Evolutionary conservation across 441 rosid genomes (phyloP).

Genomic region (Daphne laureola): DNA sequence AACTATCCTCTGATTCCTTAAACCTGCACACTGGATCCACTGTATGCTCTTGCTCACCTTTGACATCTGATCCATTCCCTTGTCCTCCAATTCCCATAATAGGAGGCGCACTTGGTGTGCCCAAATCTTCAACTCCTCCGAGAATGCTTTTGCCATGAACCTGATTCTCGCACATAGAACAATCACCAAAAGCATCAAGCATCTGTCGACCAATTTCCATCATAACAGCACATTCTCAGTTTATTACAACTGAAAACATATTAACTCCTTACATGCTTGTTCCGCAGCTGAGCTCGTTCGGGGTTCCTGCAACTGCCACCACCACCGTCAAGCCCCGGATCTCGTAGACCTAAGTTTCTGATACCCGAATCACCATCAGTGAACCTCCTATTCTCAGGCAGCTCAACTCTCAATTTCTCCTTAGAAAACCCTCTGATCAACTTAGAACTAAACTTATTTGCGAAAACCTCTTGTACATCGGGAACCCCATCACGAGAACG

Average conservation of each 20-base stretch:
- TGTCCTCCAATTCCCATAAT: conserved; percentile 50
- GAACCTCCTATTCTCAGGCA: conserved; percentile 57
- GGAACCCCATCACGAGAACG: too few relatives aligned
- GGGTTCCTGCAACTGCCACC: conserved; percentile 32
- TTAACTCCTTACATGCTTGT: conserved; percentile 24
- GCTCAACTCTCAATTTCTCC: conserved; percentile 62
- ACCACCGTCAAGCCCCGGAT: conserved; percentile 29
- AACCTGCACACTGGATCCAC: conserved; percentile 24
- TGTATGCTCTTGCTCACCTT: conserved; percentile 28
- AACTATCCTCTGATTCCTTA: conserved; percentile 21
- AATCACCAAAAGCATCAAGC: conserved; percentile 1
- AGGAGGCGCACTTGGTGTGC: conserved; percentile 96
- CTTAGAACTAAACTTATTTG: conserved; percentile 21
- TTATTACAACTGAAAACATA: not conserved
- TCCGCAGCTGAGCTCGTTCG: conserved; percentile 39
- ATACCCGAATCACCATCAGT: conserved; percentile 41
- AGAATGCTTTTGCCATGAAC: conserved; percentile 16
- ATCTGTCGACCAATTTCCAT: not conserved
- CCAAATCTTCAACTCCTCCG: conserved; percentile 40
- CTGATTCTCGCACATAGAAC: conserved; percentile 32
- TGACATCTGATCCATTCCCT: conserved; percentile 29
- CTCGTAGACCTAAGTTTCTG: conserved; percentile 20
- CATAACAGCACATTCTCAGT: too few relatives aligned
- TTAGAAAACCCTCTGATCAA: conserved; percentile 49
- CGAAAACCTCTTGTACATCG: conserved; percentile 32